phyloP scores from a whole-genome alignment of 2,329 filamentous ascomycete species.

The Alternaria hordeiaustralica region DNA sequence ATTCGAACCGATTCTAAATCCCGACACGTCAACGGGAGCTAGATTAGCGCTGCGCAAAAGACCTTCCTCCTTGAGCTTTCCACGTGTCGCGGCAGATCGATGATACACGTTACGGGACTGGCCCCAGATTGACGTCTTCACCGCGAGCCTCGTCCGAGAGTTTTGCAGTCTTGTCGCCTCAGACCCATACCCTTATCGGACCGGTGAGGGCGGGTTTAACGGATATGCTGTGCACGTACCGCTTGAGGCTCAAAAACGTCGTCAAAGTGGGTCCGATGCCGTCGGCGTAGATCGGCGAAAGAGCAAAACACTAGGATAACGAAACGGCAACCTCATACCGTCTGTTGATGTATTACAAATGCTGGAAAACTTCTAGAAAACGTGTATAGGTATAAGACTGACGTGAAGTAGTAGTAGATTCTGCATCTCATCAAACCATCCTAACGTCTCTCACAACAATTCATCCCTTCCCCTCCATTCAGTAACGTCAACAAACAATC shows the following conservation, averaged over 20 bases:
- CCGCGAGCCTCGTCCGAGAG: slow-evolving; percentile 11
- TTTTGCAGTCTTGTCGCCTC: slow-evolving; percentile 10
- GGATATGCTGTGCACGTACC: slow-evolving; percentile 5
- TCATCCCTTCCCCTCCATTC: background rate
- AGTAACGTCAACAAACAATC: slow-evolving; percentile 1
- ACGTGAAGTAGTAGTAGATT: background rate
- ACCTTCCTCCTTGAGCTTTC: background rate
- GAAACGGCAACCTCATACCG: slow-evolving; percentile 9
- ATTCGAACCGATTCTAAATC: slow-evolving; percentile 3
- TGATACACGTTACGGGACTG: background rate
- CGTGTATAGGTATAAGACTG: background rate
- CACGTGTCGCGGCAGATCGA: slow-evolving; percentile 8
- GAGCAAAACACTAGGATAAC: slow-evolving; percentile 24
- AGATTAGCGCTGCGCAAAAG: background rate
- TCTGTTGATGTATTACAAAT: slow-evolving; percentile 31
- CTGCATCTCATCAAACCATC: background rate
- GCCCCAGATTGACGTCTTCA: slow-evolving; percentile 9
- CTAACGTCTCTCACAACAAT: background rate
- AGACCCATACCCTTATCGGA: slow-evolving; percentile 2
- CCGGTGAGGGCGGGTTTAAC: slow-evolving; percentile 4
- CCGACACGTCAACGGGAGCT: slow-evolving; percentile 12
- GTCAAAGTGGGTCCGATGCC: slow-evolving; percentile 19
- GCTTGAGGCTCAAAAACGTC: slow-evolving; percentile 17
- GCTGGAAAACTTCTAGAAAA: slow-evolving; percentile 10
- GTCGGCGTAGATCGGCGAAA: slow-evolving; percentile 33